phyloP scores from a whole-genome alignment of 176 grass and related monocot species.

The Zea luxurians region DNA sequence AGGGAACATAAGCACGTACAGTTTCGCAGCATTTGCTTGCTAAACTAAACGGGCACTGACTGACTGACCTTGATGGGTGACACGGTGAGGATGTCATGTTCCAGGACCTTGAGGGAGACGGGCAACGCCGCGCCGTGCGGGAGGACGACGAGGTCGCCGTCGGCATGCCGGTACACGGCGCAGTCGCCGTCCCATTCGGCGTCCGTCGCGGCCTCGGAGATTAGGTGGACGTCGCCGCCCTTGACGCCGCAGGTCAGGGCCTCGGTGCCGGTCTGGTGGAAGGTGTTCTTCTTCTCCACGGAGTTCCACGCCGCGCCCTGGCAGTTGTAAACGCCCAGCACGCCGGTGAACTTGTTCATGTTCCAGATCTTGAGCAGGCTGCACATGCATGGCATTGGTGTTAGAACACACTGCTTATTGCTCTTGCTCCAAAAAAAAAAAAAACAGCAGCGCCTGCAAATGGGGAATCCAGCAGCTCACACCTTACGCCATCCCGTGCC shows the following conservation, averaged over 20 bases:
- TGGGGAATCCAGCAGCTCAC: too few relatives aligned
- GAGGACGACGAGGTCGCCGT: conserved; percentile 50
- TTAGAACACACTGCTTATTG: too few relatives aligned
- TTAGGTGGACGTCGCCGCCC: conserved; percentile 69
- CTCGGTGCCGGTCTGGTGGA: conserved; percentile 47
- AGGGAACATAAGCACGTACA: background rate
- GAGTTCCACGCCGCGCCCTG: conserved; percentile 85
- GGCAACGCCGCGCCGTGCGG: conserved; percentile 45
- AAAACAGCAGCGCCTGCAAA: too few relatives aligned
- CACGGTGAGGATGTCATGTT: conserved; percentile 71
- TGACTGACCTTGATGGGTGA: conserved; percentile 78
- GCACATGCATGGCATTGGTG: background rate
- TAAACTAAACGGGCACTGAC: too few relatives aligned
- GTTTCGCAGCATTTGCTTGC: background rate
- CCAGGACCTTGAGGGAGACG: conserved; percentile 71
- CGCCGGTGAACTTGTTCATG: conserved; percentile 85
- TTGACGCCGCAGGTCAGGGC: conserved; percentile 53
- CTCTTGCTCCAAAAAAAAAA: too few relatives aligned
- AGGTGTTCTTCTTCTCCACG: conserved; percentile 71
- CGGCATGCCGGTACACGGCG: conserved; percentile 52
- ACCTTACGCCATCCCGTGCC: conserved; percentile 77
- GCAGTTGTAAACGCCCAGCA: conserved; percentile 87
- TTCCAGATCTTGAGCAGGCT: conserved; percentile 97
- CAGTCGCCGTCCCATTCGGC: conserved; percentile 75
- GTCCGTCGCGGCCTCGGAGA: conserved; percentile 65